Evolutionary conservation across 176 grass and related monocot genomes (phyloP).

Genomic region (Saccharum spontaneum): DNA sequence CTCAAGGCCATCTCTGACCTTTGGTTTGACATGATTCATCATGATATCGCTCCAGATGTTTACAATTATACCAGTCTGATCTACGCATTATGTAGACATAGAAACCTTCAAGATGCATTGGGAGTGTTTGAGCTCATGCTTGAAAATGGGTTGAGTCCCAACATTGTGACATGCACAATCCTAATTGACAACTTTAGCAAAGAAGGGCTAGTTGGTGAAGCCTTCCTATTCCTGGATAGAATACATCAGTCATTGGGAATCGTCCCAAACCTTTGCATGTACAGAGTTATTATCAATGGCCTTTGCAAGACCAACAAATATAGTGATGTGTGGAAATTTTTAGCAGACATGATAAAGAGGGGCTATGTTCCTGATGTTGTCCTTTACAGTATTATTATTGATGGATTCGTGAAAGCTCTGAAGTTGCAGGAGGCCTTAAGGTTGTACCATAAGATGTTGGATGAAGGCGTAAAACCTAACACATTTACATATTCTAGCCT

Average conservation of each 20-base stretch:
- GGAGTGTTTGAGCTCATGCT: constrained; percentile 65
- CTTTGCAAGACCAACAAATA: constrained; percentile 58
- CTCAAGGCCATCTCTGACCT: constrained; percentile 40
- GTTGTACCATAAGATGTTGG: constrained; percentile 47
- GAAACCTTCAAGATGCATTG: constrained; percentile 58
- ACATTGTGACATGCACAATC: constrained; percentile 69
- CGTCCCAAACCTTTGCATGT: constrained; percentile 60
- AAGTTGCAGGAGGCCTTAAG: constrained; percentile 51
- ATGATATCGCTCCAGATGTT: constrained; percentile 53
- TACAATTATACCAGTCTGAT: constrained; percentile 70
- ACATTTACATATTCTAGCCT: constrained; percentile 59
- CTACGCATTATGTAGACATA: constrained; percentile 52
- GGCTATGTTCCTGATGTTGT: constrained; percentile 56
- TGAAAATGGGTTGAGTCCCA: constrained; percentile 54
- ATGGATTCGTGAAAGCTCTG: constrained; percentile 64
- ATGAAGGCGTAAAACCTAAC: constrained; percentile 50
- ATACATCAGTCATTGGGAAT: constrained; percentile 42
- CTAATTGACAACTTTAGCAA: constrained; percentile 61
- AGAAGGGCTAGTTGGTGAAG: constrained; percentile 51
- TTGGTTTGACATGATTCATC: constrained; percentile 57
- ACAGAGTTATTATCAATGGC: constrained; percentile 69
- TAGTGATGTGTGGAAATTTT: constrained; percentile 43
- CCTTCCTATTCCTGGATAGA: constrained; percentile 60
- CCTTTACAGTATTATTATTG: constrained; percentile 67
- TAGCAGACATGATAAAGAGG: constrained; percentile 76